phyloP scores from a whole-genome alignment of 2,329 filamentous ascomycete species.

The Trichophaea hybrida region DNA sequence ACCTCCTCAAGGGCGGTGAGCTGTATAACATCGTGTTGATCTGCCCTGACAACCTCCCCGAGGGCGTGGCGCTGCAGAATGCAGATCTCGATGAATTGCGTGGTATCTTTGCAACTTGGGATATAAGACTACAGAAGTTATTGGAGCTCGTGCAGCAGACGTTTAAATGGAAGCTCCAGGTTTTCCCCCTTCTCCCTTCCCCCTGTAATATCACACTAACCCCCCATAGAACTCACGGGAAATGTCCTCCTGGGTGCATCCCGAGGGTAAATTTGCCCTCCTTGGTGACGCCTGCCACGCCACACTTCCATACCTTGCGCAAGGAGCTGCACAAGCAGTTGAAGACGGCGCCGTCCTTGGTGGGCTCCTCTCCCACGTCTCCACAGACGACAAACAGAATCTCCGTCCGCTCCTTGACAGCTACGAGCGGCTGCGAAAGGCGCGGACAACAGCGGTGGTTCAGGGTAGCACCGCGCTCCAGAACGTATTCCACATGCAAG shows the following conservation, averaged over 20 bases:
- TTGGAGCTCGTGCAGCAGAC: constrained; percentile 37
- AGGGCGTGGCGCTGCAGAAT: constrained; percentile 22
- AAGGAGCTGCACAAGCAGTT: constrained; percentile 54
- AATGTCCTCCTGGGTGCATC: constrained; percentile 43
- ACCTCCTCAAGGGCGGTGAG: constrained; percentile 34
- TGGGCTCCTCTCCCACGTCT: constrained; percentile 36
- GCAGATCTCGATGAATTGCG: constrained; percentile 28
- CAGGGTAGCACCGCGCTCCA: constrained; percentile 40
- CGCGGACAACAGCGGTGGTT: constrained; percentile 41
- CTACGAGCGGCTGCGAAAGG: constrained; percentile 45
- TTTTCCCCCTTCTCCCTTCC: background rate
- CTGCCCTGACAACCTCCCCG: constrained; percentile 36
- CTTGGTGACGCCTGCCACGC: constrained; percentile 54
- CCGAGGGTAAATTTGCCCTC: constrained; percentile 39
- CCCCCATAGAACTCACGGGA: constrained; percentile 39
- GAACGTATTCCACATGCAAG: constrained; percentile 43
- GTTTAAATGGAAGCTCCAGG: constrained; percentile 46
- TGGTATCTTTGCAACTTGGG: constrained; percentile 29
- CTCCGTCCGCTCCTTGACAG: constrained; percentile 35
- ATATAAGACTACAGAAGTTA: constrained; percentile 28
- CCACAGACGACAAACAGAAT: constrained; percentile 25
- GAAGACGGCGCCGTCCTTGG: constrained; percentile 52
- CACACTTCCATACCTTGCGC: constrained; percentile 51
- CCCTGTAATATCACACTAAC: background rate
- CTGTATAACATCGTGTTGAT: constrained; percentile 38